Evolutionary conservation across 2,329 filamentous ascomycete genomes (phyloP).

Genomic region (Fusarium lateritium): DNA sequence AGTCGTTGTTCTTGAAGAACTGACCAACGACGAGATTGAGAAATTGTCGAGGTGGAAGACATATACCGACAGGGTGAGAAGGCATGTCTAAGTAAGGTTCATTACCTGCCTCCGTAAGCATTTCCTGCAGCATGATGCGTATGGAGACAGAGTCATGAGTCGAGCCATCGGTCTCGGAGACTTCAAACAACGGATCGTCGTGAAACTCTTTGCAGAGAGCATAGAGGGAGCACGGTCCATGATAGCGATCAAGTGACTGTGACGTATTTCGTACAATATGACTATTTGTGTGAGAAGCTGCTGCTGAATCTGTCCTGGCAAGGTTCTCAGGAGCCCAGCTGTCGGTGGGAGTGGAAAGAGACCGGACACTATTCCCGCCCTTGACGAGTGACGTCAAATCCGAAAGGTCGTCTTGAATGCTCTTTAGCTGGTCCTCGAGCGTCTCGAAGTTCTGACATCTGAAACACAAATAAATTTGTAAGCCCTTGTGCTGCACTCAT

Average conservation of each 20-base stretch:
- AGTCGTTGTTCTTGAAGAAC: constrained; percentile 46
- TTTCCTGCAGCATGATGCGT: constrained; percentile 38
- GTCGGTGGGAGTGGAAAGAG: constrained; percentile 23
- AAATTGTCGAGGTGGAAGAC: constrained; percentile 47
- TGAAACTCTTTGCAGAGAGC: constrained; percentile 47
- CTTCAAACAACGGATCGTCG: constrained; percentile 38
- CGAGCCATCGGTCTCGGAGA: background rate
- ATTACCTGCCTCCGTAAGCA: constrained; percentile 41
- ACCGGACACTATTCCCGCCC: constrained; percentile 27
- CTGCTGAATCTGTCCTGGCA: background rate
- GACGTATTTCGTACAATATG: constrained; percentile 42
- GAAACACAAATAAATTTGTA: constrained; percentile 32
- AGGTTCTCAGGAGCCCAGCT: constrained; percentile 23
- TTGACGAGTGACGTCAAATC: constrained; percentile 47
- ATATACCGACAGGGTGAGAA: constrained; percentile 31
- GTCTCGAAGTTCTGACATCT: constrained; percentile 50
- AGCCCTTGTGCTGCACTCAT: constrained; percentile 31
- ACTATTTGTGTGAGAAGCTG: constrained; percentile 25
- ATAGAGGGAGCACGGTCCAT: constrained; percentile 48
- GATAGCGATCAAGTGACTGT: constrained; percentile 44
- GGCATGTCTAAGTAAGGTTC: constrained; percentile 45
- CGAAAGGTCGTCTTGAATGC: constrained; percentile 48
- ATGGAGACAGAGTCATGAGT: constrained; percentile 10
- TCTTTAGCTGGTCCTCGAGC: constrained; percentile 48
- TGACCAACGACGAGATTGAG: constrained; percentile 46